Base-by-base conservation (phyloP, 805 yeast species). In the Candida verbasci region DNA sequence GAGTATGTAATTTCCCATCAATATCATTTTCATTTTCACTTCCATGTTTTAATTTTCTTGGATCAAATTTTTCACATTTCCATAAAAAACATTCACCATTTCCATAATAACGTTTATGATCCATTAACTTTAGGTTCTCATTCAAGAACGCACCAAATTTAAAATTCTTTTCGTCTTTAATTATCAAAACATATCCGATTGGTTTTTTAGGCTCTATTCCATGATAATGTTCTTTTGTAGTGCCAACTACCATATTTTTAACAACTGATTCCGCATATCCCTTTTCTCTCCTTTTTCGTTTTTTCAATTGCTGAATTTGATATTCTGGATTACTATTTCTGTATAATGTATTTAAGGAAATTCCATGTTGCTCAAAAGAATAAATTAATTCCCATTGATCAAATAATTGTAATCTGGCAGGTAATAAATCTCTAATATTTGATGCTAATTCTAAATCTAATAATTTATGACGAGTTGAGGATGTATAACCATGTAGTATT, bases 11-110 rank as follows among this genome's bases (percentile, higher is more conserved):
- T 17, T 14, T 12, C 9, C 17, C 8, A 14, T 29, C 18, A 16
- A 34, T 24, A 23, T 17, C 15, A 5, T 4, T n/a, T 18, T 18
- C 21, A 6, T 29, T 25, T 3, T 22, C 24, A 7, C 29, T 29
- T 17, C 29, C 15, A 37, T 42, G 45, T n/a, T 34, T 31, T n/a
- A 48, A 29, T 14, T 41, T 29, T 20, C 39, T 38, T 2, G 47
- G 51, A 23, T 46, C 59, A 55, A 35, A 69, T 21, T 53, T 59
- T 43, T 77, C 84, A n/a, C 74, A 52, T 45, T 81, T 84, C 96
- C 96, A 91, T 16, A 91, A 67, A 49, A 93, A 89, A 53, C 97
- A 88, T 56, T 91, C 96, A 1, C 97, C 96, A 60, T 89, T 89
- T 1, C 98, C 98, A 48, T 81, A 84, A 60, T 80, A 91, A 39